These are phyloP conservation scores for Fusarium domesticum DNA, from an alignment of 2,329 filamentous ascomycete genomes.

Conservation along the genomic window DNA sequence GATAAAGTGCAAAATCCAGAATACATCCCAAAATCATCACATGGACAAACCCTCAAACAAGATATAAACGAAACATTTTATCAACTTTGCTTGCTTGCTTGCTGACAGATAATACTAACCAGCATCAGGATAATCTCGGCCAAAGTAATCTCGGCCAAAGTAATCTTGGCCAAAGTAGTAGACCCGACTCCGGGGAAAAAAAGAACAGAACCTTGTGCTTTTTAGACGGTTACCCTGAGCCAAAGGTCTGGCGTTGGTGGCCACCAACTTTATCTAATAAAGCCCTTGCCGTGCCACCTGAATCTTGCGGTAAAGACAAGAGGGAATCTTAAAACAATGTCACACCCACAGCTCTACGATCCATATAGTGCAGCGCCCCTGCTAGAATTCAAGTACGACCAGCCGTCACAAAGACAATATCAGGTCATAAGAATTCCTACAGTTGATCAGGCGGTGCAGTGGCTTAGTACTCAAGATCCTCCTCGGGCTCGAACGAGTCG, in stretches of 20 bases:
- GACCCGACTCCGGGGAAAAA: constrained; percentile 23
- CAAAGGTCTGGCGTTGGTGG: constrained; percentile 22
- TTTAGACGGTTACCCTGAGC: constrained; percentile 20
- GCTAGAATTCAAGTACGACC: constrained; percentile 10
- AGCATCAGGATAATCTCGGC: constrained; percentile 29
- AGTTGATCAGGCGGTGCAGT: constrained; percentile 7
- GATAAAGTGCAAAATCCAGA: no score
- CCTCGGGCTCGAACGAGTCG: constrained; percentile 65
- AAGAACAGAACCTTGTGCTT: constrained; percentile 19
- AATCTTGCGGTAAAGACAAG: not conserved
- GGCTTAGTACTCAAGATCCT: constrained; percentile 73
- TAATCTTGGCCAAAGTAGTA: constrained; percentile 32
- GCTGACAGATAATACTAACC: constrained; percentile 20
- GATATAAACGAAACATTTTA: constrained; percentile 31
- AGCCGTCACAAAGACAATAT: constrained; percentile 15
- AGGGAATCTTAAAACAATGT: constrained; percentile 31
- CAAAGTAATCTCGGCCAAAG: constrained; percentile 33
- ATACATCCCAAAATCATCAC: not conserved
- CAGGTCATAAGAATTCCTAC: constrained; percentile 22
- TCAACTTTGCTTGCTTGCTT: constrained; percentile 34
- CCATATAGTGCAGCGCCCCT: constrained; percentile 18
- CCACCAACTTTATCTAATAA: constrained; percentile 8
- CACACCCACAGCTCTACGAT: constrained; percentile 20
- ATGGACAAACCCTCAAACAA: not conserved
- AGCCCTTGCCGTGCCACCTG: not conserved